Evolutionary conservation across 495 filamentous ascomycete species (phyloP), one percentile per base, ranked within the genome.

Genomic region (Platismatia glauca): DNA sequence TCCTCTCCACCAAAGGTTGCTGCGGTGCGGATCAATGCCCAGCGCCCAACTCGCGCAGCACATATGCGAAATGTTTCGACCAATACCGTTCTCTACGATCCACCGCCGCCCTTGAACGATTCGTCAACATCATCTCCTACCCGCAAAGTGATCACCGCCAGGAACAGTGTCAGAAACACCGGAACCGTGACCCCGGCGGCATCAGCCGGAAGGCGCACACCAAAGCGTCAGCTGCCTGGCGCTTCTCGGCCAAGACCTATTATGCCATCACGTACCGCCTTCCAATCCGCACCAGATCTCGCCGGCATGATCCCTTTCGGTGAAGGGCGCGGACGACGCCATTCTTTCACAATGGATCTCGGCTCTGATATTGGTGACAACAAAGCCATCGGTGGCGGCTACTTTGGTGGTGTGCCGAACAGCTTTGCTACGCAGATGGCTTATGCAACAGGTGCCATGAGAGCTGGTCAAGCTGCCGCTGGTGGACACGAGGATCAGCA

Each of bases 351-450:
- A 3, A 79, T 86, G 50, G 86, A 86, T 62, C 77, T 87, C 5
- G 85, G 84, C 22, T 90, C 87, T 12, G 89, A 93, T 61, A 74
- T 92, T 18, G 89, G 86, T 39, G 85, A 82, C 63, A 86, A 89
- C 68, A 83, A 81, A 57, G 81, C 83, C 24, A 80, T 86, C 58
- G 76, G 77, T 11, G 77, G 68, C 33, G 71, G 77, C 39, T 77
- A 78, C 48, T 57, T 77, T 6, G 84, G 82, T 20, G 83, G 78
- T 0, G 76, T 88, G 35, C 83, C 89, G 3, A 84, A 86, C n/a
- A 90, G 85, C 62, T 89, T 92, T 71, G 84, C 84, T 35, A 93
- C 87, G 15, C 86, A 90, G 73, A 85, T 91, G 81, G 88, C 83
- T 20, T 84, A 87, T 75, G 85, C 86, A 5, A 82, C 84, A 0